Percentiles rank a stretch among this genome's conserved stretches.
Conservation (phyloP, 768 basidiomycete species). For the Lentinula guzmanii region DNA sequence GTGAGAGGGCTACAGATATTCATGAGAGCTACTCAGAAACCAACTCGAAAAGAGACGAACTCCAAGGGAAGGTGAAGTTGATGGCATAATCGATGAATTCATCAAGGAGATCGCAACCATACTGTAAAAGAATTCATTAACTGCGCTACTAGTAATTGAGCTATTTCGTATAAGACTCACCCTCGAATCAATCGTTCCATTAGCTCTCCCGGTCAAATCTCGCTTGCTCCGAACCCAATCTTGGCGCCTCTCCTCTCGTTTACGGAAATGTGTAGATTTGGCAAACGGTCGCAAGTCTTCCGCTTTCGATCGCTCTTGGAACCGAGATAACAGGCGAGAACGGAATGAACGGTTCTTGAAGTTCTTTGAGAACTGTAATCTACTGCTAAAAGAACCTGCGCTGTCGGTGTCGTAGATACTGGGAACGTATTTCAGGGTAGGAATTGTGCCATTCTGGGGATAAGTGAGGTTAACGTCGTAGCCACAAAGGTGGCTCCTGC, state of each 20-base stretch:
- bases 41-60: slow-evolving; percentile 13
- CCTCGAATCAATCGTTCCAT: slow-evolving; percentile 46
- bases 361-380: neutral
- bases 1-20: neutral
- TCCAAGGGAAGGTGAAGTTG: slow-evolving; percentile 66
- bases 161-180: slow-evolving; percentile 21
- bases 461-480: slow-evolving; percentile 44
- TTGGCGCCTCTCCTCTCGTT: slow-evolving; percentile 9
- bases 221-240: slow-evolving; percentile 22
- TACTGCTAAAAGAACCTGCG: neutral
- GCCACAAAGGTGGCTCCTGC: slow-evolving; percentile 37
- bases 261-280: neutral
- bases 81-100: slow-evolving; percentile 67
- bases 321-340: neutral
- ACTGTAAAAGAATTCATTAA: slow-evolving; percentile 25
- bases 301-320: neutral
- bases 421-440: slow-evolving; percentile 11
- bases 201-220: slow-evolving; percentile 23
- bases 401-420: neutral
- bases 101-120: slow-evolving; percentile 58
- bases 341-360: slow-evolving; percentile 4
- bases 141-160: neutral
- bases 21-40: neutral
- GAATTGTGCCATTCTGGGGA: slow-evolving; percentile 34
- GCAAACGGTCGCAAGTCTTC: neutral